phyloP scores from a whole-genome alignment of 1,284 basidiomycete species.

The Irpex sp. region DNA sequence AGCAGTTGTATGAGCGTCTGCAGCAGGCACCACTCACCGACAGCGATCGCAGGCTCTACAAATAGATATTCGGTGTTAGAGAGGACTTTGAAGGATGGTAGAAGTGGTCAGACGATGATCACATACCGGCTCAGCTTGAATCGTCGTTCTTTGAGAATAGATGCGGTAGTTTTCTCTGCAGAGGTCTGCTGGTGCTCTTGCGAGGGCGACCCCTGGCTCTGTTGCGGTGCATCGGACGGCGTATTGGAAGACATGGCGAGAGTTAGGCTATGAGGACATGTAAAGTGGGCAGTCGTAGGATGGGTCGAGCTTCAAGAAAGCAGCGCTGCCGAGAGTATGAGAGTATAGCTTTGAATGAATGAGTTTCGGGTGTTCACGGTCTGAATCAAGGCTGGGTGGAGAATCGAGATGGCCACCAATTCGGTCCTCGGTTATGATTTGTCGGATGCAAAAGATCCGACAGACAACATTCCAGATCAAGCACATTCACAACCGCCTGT shows the following conservation, averaged over 20 bases:
- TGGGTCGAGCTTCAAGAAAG: neutral
- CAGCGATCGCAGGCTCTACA: constrained; percentile 80
- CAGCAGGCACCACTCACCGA: constrained; percentile 48
- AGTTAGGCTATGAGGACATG: constrained; percentile 6
- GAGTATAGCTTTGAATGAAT: constrained; percentile 1
- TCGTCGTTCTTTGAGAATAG: constrained; percentile 67
- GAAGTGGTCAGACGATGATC: constrained; percentile 6
- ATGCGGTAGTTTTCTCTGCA: constrained; percentile 18
- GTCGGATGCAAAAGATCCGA: too few species aligned
- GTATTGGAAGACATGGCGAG: constrained; percentile 8
- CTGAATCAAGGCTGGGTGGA: neutral
- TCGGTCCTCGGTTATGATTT: neutral
- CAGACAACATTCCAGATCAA: neutral
- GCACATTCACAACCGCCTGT: neutral
- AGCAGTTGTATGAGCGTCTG: constrained; percentile 3
- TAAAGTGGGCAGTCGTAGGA: neutral
- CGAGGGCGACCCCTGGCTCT: constrained; percentile 3
- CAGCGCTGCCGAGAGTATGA: neutral
- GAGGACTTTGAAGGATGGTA: constrained; percentile 8
- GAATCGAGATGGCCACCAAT: neutral
- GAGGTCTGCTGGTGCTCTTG: constrained; percentile 8
- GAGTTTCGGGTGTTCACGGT: constrained; percentile 1
- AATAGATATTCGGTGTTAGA: constrained; percentile 7
- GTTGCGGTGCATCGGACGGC: constrained; percentile 1
- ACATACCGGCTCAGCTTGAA: constrained; percentile 81